phyloP scores from a whole-genome alignment of 805 yeast genomes.

The Schizosaccharomyces lindneri region DNA sequence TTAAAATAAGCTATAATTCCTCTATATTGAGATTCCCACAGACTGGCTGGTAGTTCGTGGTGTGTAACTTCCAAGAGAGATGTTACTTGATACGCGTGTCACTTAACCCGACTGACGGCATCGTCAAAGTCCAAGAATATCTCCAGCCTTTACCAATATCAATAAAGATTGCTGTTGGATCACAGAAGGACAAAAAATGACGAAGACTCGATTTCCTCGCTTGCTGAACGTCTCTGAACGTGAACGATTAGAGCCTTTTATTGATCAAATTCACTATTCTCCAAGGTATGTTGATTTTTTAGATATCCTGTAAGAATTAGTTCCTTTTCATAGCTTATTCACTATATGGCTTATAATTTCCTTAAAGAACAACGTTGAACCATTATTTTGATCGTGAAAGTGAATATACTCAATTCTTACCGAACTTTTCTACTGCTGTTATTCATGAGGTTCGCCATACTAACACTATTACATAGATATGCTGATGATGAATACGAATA shows the following conservation, averaged over 20 bases:
- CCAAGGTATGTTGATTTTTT: constrained; percentile 23
- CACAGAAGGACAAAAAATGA: background rate
- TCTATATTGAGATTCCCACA: no score
- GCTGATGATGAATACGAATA: constrained; percentile 82
- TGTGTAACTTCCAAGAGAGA: background rate
- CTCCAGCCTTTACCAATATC: background rate
- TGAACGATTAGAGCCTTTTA: constrained; percentile 69
- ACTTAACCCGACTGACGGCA: background rate
- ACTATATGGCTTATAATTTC: background rate
- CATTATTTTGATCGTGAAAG: background rate
- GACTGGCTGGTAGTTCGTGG: no score
- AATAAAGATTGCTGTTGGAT: background rate
- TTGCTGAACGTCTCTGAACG: constrained; percentile 62
- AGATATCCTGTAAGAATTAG: background rate
- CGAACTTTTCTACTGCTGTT: no score
- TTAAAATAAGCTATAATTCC: no score
- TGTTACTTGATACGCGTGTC: background rate
- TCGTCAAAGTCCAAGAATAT: background rate
- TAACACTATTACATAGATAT: constrained; percentile 23
- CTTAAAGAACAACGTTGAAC: background rate
- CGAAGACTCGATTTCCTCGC: constrained; percentile 18
- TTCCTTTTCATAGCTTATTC: background rate
- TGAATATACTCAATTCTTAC: background rate
- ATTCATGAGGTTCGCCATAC: background rate
- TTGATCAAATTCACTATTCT: constrained; percentile 82